Evolutionary conservation across 768 basidiomycete species (phyloP).

Genomic region (Tylopilus plumbeoviolaceoides): DNA sequence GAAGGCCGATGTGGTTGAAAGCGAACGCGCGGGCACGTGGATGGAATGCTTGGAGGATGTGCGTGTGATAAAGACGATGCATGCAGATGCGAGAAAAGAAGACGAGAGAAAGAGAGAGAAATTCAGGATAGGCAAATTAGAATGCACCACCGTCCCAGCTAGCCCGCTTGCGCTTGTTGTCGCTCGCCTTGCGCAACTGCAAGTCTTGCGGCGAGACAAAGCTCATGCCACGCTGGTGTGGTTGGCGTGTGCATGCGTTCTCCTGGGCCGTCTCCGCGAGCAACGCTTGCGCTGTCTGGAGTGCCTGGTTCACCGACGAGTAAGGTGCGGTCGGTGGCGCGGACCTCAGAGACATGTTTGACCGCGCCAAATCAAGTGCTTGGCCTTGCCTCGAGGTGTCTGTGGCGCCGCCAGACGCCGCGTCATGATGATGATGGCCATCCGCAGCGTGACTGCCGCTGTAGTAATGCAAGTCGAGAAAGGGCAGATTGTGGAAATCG

Average conservation of each 20-base stretch:
- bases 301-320: constrained; percentile 29
- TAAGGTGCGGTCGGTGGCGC: constrained; percentile 23
- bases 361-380: constrained; percentile 49
- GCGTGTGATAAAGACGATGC: constrained; percentile 14
- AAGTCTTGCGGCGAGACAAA: constrained; percentile 53
- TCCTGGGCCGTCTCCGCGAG: constrained; percentile 19
- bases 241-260: constrained; percentile 12
- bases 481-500: constrained; percentile 52
- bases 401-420: constrained; percentile 19
- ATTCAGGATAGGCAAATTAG: constrained; percentile 8
- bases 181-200: constrained; percentile 42
- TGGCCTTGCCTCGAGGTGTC: constrained; percentile 39
- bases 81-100: constrained; percentile 1
- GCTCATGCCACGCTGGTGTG: constrained; percentile 47
- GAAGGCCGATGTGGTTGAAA: constrained; percentile 6
- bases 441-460: constrained; percentile 29
- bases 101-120: neutral
- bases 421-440: constrained; percentile 22
- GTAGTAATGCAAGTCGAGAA: constrained; percentile 73
- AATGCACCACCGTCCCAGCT: constrained; percentile 51
- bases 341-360: constrained; percentile 29
- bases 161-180: constrained; percentile 54
- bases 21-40: constrained; percentile 1
- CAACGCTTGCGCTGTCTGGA: constrained; percentile 32
- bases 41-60: constrained; percentile 8